Percentiles rank a stretch among this genome's conserved stretches.
Evolutionary conservation across 305 asterid species (phyloP).

Genomic region (Ajuga reptans): DNA sequence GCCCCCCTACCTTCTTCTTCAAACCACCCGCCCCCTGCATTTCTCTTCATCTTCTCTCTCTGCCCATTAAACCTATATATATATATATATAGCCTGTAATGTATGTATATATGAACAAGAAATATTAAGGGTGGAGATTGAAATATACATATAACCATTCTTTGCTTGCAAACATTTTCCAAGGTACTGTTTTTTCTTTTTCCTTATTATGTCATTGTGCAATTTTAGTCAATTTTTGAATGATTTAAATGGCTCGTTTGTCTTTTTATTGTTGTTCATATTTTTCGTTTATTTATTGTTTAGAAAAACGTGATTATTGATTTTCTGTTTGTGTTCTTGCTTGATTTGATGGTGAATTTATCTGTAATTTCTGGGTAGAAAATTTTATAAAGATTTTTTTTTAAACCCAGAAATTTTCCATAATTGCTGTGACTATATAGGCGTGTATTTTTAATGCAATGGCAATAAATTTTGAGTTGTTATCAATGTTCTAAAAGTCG

Average conservation of each 20-base stretch:
- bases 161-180: constrained; percentile 10
- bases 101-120: constrained; percentile 2
- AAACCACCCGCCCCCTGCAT: constrained; percentile 35
- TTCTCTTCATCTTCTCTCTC: constrained; percentile 31
- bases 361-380: neutral
- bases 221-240: neutral
- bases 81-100: neutral
- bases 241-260: neutral
- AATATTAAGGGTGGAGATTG: constrained; percentile 14
- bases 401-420: neutral
- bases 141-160: constrained; percentile 3
- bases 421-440: neutral
- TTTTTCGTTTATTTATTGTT: neutral
- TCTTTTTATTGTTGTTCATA: neutral
- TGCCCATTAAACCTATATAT: constrained; percentile 26
- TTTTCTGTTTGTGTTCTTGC: neutral
- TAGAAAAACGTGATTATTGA: no score
- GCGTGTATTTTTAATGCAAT: no score
- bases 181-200: constrained; percentile 19
- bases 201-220: neutral
- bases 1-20: constrained; percentile 30
- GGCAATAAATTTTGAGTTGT: no score
- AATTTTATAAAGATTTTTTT: no score
- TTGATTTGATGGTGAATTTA: neutral
- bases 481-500: no score